phyloP scores from a whole-genome alignment of 192 early-diverging fungal species.

The Lunasporangiospora selenospora region DNA sequence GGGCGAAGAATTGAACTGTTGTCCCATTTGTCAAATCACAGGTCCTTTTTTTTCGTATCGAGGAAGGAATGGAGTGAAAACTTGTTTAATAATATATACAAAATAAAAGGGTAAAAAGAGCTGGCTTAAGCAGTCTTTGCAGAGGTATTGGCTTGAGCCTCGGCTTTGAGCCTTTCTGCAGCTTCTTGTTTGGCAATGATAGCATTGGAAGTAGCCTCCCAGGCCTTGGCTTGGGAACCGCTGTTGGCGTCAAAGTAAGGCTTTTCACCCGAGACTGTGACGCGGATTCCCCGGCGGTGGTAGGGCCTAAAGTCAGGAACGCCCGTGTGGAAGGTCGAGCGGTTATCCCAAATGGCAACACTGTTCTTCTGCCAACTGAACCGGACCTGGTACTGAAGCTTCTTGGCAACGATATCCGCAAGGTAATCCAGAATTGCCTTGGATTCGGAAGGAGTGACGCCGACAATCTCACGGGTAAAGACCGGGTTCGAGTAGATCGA shows the following conservation, averaged over 20 bases:
- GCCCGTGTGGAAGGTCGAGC: conserved; percentile 46
- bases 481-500: conserved; percentile 27
- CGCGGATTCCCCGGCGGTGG: conserved; percentile 47
- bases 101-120: neutral
- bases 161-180: conserved; percentile 1
- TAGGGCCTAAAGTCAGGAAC: conserved; percentile 49
- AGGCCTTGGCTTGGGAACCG: conserved; percentile 18
- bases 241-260: conserved; percentile 48
- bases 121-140: conserved; percentile 2
- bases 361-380: conserved; percentile 51
- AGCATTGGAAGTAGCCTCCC: conserved; percentile 18
- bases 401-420: conserved; percentile 33
- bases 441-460: conserved; percentile 46
- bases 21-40: neutral
- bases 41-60: neutral
- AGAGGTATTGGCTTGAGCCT: conserved; percentile 1
- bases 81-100: conserved; percentile 1
- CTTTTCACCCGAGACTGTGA: conserved; percentile 47
- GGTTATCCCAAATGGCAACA: conserved; percentile 60
- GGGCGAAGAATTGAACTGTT: neutral
- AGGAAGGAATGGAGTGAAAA: neutral
- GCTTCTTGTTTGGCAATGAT: conserved; percentile 17
- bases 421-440: conserved; percentile 48
- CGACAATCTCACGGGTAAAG: conserved; percentile 41
- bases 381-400: conserved; percentile 55